These are phyloP conservation scores for Bruguiera sexangula DNA, from an alignment of 345 rosid genomes.

Conservation along the genomic window DNA sequence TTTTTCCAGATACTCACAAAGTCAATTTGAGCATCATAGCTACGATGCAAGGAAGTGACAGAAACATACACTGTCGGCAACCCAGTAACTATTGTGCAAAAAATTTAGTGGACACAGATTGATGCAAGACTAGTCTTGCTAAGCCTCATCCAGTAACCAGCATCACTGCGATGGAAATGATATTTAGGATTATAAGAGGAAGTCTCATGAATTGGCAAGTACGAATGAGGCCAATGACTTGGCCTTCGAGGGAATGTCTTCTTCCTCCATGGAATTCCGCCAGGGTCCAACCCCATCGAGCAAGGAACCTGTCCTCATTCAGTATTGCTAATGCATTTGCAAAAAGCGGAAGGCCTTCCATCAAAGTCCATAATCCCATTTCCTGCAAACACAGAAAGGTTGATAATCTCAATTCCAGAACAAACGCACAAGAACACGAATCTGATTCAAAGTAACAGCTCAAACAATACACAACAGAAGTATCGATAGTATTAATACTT, in stretches of 20 bases:
- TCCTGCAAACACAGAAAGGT: conserved; percentile 12
- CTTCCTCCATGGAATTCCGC: conserved; percentile 39
- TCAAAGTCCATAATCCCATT: conserved; percentile 48
- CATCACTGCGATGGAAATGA: conserved; percentile 37
- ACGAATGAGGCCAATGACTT: conserved; percentile 44
- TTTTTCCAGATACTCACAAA: too few species aligned
- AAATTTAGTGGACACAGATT: neutral
- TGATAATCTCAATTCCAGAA: neutral
- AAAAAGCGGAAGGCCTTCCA: conserved; percentile 42
- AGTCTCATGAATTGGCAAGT: conserved; percentile 51
- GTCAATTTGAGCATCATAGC: too few species aligned
- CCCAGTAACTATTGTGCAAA: too few species aligned
- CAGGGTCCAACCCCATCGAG: conserved; percentile 48
- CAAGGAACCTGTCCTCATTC: conserved; percentile 48
- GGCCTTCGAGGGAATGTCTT: conserved; percentile 40
- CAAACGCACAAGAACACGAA: neutral
- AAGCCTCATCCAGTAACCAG: conserved; percentile 32
- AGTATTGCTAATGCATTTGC: conserved; percentile 49
- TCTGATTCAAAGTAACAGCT: neutral
- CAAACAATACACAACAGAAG: too few species aligned
- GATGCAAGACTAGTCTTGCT: neutral
- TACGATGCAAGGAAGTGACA: too few species aligned
- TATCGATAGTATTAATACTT: too few species aligned
- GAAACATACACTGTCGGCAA: too few species aligned
- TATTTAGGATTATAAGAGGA: conserved; percentile 42